Percentiles rank a stretch among this genome's conserved stretches.
Conservation (phyloP, 108 stramenopile genomes). For the Discostella stelligeroides region DNA sequence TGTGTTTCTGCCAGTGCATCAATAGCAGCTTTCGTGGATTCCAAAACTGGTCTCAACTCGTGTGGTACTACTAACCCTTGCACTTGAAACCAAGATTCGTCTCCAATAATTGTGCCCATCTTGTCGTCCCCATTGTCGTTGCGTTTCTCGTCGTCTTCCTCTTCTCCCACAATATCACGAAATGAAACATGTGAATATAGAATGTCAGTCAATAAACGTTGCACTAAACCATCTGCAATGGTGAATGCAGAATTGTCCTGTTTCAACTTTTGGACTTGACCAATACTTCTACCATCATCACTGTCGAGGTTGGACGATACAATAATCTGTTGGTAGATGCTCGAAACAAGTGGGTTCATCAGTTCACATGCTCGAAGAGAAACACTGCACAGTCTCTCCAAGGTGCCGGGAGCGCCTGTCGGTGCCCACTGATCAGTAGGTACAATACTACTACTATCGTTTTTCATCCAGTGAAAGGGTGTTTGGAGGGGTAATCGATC, state of each 20-base stretch:
- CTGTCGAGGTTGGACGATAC: not conserved
- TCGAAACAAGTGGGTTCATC: slow-evolving; percentile 51
- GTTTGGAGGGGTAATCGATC: not conserved
- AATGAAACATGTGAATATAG: slow-evolving; percentile 36
- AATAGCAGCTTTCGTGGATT: slow-evolving; percentile 34
- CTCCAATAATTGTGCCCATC: slow-evolving; percentile 24
- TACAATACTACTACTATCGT: not conserved
- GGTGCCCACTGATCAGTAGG: not conserved
- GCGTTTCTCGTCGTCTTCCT: slow-evolving; percentile 22
- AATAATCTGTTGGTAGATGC: slow-evolving; percentile 38
- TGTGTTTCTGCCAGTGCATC: slow-evolving; percentile 20
- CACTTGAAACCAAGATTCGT: slow-evolving; percentile 26
- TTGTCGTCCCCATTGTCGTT: not conserved
- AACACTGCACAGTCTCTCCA: slow-evolving; percentile 39
- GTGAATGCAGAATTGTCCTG: slow-evolving; percentile 60
- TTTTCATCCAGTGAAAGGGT: not conserved
- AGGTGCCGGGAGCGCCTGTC: slow-evolving; percentile 20
- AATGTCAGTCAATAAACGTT: slow-evolving; percentile 45
- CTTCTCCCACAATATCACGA: slow-evolving; percentile 49
- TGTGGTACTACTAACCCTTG: slow-evolving; percentile 29
- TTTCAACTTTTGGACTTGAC: slow-evolving; percentile 26
- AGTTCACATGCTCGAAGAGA: slow-evolving; percentile 42
- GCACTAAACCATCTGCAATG: slow-evolving; percentile 65
- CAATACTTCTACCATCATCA: not conserved
- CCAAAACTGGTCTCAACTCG: slow-evolving; percentile 36